Base-by-base conservation (phyloP, 2,329 filamentous ascomycete genomes). In the Sporothrix phasma region DNA sequence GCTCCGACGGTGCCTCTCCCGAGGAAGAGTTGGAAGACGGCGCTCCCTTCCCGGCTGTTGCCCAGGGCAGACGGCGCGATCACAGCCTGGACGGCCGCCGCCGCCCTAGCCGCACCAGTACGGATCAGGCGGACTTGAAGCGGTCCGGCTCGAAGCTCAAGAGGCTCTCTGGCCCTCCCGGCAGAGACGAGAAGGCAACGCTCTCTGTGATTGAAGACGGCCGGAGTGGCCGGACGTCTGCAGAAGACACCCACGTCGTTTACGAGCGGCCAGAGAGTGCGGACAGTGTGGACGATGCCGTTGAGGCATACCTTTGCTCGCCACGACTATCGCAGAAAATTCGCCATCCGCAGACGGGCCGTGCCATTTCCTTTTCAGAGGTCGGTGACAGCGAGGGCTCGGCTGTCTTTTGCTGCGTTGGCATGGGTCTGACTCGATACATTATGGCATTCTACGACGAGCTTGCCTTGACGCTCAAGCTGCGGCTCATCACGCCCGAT, bases 371-470 rank as follows among this genome's bases (percentile, higher is more conserved):
- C 0, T 99, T 97, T 72, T 97, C 93, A 0, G 94, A 99, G 74
- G 94, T 99, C 2, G 94, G 94, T 15, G 92, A 97, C 73, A 87
- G 92, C 0, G 85, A 93, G 49, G 94, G 94, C 1, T 93, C 88
- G 69, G 93, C 92, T 2, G 90, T 99, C 1, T 92, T 99, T 69
- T 95, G 94, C 73, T 99, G 94, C 71, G 92, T 99, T 2, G 94
- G 94, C 22, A 99, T 99, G 94, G 94, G 94, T 0, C 76, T 99
- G 70, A 99, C 94, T 11, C 85, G 94, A 75, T 99, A 94, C 73
- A 89, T 99, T 66, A 97, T 91, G 66, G 92, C 92, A 0, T 99
- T 99, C 73, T 99, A 97, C 72, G 94, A 99, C 73, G 94, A 99
- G 74, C 80, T 99, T 62, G 94, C 94, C 2, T 78, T 90, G 71